phyloP scores from a whole-genome alignment of 2,329 filamentous ascomycete species.

The Daldinia sp. region DNA sequence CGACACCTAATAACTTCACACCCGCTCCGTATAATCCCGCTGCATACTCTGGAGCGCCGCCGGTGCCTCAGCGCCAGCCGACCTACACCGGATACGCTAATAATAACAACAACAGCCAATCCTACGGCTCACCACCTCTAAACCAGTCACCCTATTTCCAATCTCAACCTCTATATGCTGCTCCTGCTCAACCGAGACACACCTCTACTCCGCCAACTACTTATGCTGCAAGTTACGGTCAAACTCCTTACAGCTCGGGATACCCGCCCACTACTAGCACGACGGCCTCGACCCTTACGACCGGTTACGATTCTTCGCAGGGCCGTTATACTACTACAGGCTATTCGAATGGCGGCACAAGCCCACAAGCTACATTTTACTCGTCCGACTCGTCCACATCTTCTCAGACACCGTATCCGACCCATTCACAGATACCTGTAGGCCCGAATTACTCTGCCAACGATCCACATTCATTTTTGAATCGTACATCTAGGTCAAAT shows the following conservation, averaged over 20 bases:
- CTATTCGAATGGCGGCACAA: conserved; percentile 53
- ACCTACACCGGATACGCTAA: conserved; percentile 60
- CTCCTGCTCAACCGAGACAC: conserved; percentile 43
- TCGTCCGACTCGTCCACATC: conserved; percentile 41
- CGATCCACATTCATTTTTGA: conserved; percentile 57
- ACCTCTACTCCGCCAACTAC: conserved; percentile 43
- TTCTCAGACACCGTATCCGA: conserved; percentile 61
- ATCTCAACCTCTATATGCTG: conserved; percentile 42
- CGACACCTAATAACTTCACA: conserved; percentile 53
- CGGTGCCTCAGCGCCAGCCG: conserved; percentile 59
- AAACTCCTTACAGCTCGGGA: conserved; percentile 50
- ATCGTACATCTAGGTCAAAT: conserved; percentile 56
- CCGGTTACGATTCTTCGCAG: conserved; percentile 46
- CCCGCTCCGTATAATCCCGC: conserved; percentile 67
- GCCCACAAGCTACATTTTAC: conserved; percentile 51
- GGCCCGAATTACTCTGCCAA: conserved; percentile 59
- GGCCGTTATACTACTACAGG: conserved; percentile 38
- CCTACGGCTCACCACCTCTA: conserved; percentile 42
- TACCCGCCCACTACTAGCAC: conserved; percentile 43
- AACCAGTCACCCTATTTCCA: conserved; percentile 46
- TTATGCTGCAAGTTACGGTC: conserved; percentile 52
- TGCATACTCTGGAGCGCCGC: conserved; percentile 58
- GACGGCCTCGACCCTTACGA: conserved; percentile 33
- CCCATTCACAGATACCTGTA: conserved; percentile 61
- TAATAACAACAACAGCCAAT: conserved; percentile 49